Conservation (phyloP, 2,329 filamentous ascomycete species). For the Apiospora phragmitis region DNA sequence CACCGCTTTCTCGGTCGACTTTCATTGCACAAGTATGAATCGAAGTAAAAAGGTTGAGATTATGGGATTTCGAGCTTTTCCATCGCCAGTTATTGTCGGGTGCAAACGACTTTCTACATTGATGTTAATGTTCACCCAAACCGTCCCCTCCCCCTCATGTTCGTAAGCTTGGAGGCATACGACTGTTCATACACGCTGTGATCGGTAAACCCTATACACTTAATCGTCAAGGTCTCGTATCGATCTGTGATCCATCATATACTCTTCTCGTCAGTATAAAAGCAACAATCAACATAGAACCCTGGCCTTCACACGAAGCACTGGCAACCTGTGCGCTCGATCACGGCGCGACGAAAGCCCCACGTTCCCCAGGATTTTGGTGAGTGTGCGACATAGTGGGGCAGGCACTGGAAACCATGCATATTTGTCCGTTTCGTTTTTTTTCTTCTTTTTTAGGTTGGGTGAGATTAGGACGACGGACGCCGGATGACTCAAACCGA, state of each 20-base stretch:
- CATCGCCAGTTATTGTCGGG: neutral
- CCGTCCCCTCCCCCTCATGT: neutral
- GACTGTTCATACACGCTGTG: neutral
- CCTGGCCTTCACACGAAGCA: neutral
- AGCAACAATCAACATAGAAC: neutral
- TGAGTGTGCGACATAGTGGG: neutral
- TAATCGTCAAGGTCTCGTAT: neutral
- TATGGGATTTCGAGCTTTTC: neutral
- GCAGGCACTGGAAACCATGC: neutral
- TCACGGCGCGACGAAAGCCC: neutral
- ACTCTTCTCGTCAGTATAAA: neutral
- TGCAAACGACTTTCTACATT: neutral
- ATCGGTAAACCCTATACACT: neutral
- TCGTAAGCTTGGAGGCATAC: neutral
- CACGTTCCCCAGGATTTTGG: conserved; percentile 3
- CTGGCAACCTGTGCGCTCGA: neutral
- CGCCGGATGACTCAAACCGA: neutral
- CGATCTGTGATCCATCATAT: neutral
- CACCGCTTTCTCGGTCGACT: neutral
- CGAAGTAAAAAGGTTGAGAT: neutral
- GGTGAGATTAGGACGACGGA: neutral
- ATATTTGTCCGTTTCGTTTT: neutral
- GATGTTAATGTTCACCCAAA: neutral
- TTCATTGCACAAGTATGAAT: neutral
- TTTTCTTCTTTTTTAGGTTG: neutral